Conservation (phyloP, 2,329 filamentous ascomycete species). For the Fusarium sp. region DNA sequence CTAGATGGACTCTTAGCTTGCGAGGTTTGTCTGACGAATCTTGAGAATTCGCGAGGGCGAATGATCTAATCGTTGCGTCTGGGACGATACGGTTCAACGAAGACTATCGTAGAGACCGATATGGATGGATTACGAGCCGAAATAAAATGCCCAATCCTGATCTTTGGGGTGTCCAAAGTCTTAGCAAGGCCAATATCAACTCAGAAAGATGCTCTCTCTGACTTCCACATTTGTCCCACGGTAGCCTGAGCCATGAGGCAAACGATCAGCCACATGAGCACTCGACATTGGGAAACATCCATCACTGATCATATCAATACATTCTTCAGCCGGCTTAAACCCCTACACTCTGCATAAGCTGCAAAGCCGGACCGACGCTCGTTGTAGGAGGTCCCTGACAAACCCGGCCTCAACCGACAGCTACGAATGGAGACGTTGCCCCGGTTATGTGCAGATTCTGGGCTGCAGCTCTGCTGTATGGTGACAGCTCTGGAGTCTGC, state of each 20-base stretch:
- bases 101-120: not conserved
- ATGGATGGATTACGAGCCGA: not conserved
- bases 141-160: not conserved
- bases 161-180: not conserved
- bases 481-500: slow-evolving; percentile 20
- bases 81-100: not conserved
- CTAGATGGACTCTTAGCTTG: slow-evolving; percentile 5
- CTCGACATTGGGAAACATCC: not conserved
- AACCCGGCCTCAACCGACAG: slow-evolving; percentile 9
- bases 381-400: not conserved
- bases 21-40: not conserved
- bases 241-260: slow-evolving; percentile 9
- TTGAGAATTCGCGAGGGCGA: not conserved
- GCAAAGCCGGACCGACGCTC: not conserved
- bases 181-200: not conserved
- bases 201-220: not conserved
- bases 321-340: not conserved
- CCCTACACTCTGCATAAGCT: not conserved
- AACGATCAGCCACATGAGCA: slow-evolving; percentile 2
- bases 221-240: slow-evolving; percentile 18
- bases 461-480: slow-evolving; percentile 25
- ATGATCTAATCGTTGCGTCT: not conserved
- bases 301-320: not conserved
- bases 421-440: slow-evolving; percentile 15
- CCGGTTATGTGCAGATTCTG: slow-evolving; percentile 25